Base-by-base conservation (phyloP, 495 filamentous ascomycete genomes). In the Gamarada debralockiae region DNA sequence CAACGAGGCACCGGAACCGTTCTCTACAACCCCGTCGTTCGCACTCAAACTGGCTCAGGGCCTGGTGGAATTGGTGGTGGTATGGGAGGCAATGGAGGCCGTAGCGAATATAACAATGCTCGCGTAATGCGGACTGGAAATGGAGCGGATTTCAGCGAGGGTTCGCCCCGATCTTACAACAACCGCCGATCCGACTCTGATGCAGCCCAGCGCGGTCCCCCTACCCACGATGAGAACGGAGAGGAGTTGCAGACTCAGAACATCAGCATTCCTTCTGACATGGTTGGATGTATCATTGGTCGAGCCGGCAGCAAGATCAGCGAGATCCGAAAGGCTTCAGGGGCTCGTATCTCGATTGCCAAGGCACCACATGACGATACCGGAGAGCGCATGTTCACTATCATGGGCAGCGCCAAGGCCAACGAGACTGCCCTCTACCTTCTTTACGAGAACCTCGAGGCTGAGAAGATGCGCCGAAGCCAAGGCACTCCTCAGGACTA, bases 271-370 rank as follows among this genome's bases (percentile, higher is more conserved):
- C 93, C 93, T 25, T 87, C 93, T 20, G 93, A 98, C 72, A 98
- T 98, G 93, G 93, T 98, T 70, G 93, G 93, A 50, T 98, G 93
- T 73, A 98, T 98, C 73, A 98, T 98, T 67, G 93, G 93, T 52
- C 85, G 91, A 49, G 89, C 74, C 38, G 93, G 93, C 49, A 88
- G 78, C 75, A 98, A 97, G 80, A 98, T 98, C 65, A 95, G 88
- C 64, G 93, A 98, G 71, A 98, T 98, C 61, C 85, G 93, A 63
- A 91, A 95, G 72, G 90, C 82, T 50, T 98, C 93, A 57, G 92
- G 92, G 49, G 93, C 93, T 49, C 86, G 91, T 57, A 98, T 98
- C 73, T 96, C 90, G 52, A 98, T 98, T 67, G 93, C 93, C 58
- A 98, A 98, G 78, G 89, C 90, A 20, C 90, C 95, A 27, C 93